Conservation (phyloP, 2,329 filamentous ascomycete genomes). For the Talaromyces funiculosus region DNA sequence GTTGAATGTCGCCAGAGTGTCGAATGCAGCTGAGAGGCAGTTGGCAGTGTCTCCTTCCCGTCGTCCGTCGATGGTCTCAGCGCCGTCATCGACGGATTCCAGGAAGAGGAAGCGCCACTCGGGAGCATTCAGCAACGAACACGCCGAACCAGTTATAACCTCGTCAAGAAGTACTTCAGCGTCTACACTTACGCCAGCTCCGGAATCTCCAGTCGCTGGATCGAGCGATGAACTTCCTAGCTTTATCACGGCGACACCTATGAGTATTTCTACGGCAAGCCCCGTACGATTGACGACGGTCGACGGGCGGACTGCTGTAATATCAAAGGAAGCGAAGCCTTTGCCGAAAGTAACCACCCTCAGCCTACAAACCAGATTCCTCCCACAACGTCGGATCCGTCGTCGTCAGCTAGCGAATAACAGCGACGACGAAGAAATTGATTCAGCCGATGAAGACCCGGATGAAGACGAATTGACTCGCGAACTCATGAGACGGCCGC, state of each 20-base stretch:
- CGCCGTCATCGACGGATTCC: slow-evolving; percentile 25
- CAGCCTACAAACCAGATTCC: slow-evolving; percentile 30
- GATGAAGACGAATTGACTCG: slow-evolving; percentile 35
- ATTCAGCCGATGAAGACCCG: slow-evolving; percentile 22
- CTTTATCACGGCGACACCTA: slow-evolving; percentile 34
- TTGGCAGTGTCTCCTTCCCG: slow-evolving; percentile 21
- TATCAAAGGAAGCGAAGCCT: background rate
- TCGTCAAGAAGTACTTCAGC: slow-evolving; percentile 20
- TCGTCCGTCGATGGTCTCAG: slow-evolving; percentile 10
- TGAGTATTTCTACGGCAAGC: slow-evolving; percentile 25
- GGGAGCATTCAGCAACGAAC: slow-evolving; percentile 15
- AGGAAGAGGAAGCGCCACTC: slow-evolving; percentile 34
- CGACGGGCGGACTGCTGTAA: background rate
- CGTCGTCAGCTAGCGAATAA: slow-evolving; percentile 19
- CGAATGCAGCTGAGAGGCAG: slow-evolving; percentile 8
- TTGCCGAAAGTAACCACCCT: slow-evolving; percentile 27
- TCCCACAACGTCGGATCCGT: slow-evolving; percentile 30
- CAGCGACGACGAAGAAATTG: slow-evolving; percentile 21
- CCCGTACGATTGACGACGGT: background rate
- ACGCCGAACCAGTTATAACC: slow-evolving; percentile 12
- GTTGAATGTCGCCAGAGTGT: slow-evolving; percentile 28
- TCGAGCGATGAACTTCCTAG: slow-evolving; percentile 15
- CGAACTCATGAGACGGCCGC: slow-evolving; percentile 15
- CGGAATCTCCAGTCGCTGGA: slow-evolving; percentile 1
- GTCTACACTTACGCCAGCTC: slow-evolving; percentile 9